phyloP scores from a whole-genome alignment of 148 eudicot genomes.

The Chenopodium formosanum region DNA sequence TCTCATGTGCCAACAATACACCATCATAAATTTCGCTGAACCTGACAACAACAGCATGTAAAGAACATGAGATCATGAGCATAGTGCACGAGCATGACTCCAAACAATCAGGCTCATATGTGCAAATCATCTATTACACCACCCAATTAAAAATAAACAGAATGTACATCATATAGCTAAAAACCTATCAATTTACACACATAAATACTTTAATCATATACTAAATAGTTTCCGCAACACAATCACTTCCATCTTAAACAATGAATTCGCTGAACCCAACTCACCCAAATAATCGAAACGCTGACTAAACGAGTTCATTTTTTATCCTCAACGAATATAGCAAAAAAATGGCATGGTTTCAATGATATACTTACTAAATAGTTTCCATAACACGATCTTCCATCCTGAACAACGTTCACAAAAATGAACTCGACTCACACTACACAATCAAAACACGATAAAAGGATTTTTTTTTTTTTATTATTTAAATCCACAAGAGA shows the following conservation, averaged over 20 bases:
- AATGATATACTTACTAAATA: background rate
- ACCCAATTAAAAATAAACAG: background rate
- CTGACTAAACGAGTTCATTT: background rate
- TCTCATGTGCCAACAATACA: slow-evolving; percentile 71
- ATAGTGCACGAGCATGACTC: background rate
- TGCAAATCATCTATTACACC: background rate
- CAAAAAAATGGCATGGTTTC: background rate
- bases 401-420: background rate
- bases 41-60: slow-evolving; percentile 35
- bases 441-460: background rate
- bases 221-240: background rate
- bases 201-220: too few relatives aligned
- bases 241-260: background rate
- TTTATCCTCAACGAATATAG: background rate
- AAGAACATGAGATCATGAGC: background rate
- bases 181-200: background rate
- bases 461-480: too few relatives aligned
- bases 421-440: background rate
- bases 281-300: background rate
- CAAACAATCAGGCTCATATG: background rate
- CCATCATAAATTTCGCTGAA: slow-evolving; percentile 75
- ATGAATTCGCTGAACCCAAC: background rate
- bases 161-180: background rate
- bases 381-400: background rate
- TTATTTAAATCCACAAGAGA: background rate